phyloP scores from a whole-genome alignment of 1,284 basidiomycete species.

The Apiotrichum brassicae region DNA sequence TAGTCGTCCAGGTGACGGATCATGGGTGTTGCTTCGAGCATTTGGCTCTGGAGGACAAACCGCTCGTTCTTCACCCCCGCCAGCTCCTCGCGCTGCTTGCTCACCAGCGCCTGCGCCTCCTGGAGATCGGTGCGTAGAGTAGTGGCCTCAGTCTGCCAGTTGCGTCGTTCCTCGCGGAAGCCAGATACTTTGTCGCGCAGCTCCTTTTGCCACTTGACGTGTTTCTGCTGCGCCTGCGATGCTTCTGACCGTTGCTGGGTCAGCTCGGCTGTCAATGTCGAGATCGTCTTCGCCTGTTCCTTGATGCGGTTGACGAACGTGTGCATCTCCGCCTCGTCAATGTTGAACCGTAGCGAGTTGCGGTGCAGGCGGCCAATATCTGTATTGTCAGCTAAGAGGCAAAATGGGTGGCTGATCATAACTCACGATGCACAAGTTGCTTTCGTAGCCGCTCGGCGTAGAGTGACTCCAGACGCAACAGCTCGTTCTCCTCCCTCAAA shows the following conservation, averaged over 20 bases:
- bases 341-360: constrained; percentile 36
- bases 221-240: constrained; percentile 35
- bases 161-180: constrained; percentile 36
- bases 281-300: constrained; percentile 36
- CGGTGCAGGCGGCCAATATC: constrained; percentile 40
- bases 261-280: constrained; percentile 31
- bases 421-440: constrained; percentile 39
- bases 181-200: constrained; percentile 34
- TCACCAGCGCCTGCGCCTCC: constrained; percentile 23
- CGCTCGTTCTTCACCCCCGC: constrained; percentile 42
- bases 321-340: constrained; percentile 43
- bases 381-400: too few species aligned
- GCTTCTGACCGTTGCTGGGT: constrained; percentile 31
- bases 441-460: constrained; percentile 30
- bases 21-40: constrained; percentile 35
- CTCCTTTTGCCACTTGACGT: constrained; percentile 42
- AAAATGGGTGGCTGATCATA: not conserved
- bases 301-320: constrained; percentile 41
- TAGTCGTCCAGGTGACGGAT: constrained; percentile 39
- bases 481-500: constrained; percentile 27
- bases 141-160: constrained; percentile 35
- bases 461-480: constrained; percentile 34
- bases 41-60: constrained; percentile 35
- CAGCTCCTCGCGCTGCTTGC: constrained; percentile 35
- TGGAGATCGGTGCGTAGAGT: constrained; percentile 27